Evolutionary conservation across 148 eudicot genomes (phyloP), one percentile per base, ranked within the genome.

Genomic region (Beta vulgaris): DNA sequence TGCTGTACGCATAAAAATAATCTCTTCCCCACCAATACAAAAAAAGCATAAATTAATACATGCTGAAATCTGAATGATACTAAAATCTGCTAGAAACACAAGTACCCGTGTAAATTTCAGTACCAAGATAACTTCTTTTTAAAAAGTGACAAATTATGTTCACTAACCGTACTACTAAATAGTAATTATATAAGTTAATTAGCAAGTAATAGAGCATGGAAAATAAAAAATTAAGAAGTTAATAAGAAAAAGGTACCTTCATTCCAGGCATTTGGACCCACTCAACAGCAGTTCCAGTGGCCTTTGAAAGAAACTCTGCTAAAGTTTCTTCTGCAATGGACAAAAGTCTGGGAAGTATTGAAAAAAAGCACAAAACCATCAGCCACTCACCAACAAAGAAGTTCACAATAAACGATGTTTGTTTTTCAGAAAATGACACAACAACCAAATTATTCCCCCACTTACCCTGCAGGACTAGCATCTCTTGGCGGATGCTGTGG

Each of bases 251-350:
- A 13, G 62, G 74, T 93, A 94, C 98, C 98, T 94, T 94, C 98
- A 94, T 94, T 94, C 98, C 98, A 92, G 98, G 98, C 98, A 94
- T 94, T 89, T 91, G 98, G 96, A 94, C 98, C 98, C 98, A 94
- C 98, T 94, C 98, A 70, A 94, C 90, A 84, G 98, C 98, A 82
- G 98, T 94, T 91, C 98, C 98, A 89, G 97, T 94, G 73, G 98
- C 98, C 98, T 94, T 94, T 57, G 98, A 94, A 86, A 94, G 91
- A 94, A 94, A 94, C 97, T 94, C 98, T 90, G 98, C 82, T 91
- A 94, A 94, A 91, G 98, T 94, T 71, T 94, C 98, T 88, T 93
- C 98, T 91, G 98, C 98, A 88, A 93, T 93, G 91, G 98, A 90
- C 97, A 94, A 86, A 87, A 94, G 98, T 81, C 98, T 95, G 87